Conservation (phyloP, 1,284 basidiomycete species). For the Moesziomyces sp. region DNA sequence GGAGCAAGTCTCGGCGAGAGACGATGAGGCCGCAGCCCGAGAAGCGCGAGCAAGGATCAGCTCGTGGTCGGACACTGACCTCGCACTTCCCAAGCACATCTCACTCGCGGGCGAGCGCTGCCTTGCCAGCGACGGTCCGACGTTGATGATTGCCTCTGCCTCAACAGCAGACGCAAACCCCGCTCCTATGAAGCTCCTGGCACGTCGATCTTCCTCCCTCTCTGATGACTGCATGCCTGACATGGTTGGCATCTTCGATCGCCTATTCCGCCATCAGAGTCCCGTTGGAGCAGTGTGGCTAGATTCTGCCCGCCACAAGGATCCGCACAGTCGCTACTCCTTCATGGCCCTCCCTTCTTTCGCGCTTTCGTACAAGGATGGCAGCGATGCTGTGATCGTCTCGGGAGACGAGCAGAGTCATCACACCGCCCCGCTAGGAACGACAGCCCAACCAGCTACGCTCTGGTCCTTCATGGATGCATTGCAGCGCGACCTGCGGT, state of each 20-base stretch:
- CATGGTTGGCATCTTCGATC: conserved; percentile 69
- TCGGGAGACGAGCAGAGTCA: conserved; percentile 12
- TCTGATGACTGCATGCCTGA: conserved; percentile 32
- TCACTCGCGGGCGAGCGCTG: conserved; percentile 33
- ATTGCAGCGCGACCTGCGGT: conserved; percentile 47
- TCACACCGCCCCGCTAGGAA: not conserved
- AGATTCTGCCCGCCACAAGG: conserved; percentile 68
- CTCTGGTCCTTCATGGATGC: conserved; percentile 58
- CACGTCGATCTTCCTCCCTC: conserved; percentile 13
- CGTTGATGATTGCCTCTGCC: not conserved
- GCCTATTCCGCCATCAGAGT: conserved; percentile 57
- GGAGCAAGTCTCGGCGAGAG: conserved; percentile 9
- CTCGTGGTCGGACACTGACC: conserved; percentile 13
- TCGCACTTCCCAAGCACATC: conserved; percentile 20
- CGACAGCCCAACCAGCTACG: not conserved
- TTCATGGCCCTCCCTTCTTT: conserved; percentile 63
- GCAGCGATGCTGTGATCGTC: conserved; percentile 8
- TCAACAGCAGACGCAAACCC: no score
- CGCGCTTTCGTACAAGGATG: conserved; percentile 51
- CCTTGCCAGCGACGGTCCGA: conserved; percentile 11
- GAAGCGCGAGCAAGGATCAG: conserved; percentile 15
- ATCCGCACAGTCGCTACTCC: conserved; percentile 51
- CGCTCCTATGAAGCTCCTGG: conserved; percentile 6
- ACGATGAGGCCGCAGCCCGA: not conserved
- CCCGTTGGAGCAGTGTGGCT: conserved; percentile 71